Conservation (phyloP, 2,329 filamentous ascomycete genomes). For the Fusarium sp. region DNA sequence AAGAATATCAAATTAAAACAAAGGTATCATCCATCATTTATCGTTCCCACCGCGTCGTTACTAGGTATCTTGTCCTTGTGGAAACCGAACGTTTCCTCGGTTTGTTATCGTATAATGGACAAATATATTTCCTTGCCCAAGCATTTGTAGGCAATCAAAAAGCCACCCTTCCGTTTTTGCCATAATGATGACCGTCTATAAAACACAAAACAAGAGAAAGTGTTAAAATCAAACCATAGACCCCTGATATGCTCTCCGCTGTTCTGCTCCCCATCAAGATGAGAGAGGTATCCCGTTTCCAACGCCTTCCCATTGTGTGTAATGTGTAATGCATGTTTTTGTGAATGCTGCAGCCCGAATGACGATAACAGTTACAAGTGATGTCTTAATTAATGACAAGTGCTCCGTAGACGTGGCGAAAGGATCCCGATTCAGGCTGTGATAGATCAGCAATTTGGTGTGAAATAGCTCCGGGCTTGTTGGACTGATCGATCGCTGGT, state of each 20-base stretch:
- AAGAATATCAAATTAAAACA: constrained; percentile 14
- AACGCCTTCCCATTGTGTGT: constrained; percentile 34
- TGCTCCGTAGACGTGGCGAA: constrained; percentile 5
- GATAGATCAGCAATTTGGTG: constrained; percentile 18
- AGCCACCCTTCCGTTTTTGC: constrained; percentile 10
- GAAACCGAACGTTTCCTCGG: constrained; percentile 1
- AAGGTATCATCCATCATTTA: constrained; percentile 38
- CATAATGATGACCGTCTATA: constrained; percentile 34
- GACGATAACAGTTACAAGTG: constrained; percentile 8
- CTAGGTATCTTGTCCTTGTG: constrained; percentile 9
- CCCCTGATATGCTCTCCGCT: constrained; percentile 9
- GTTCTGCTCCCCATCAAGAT: constrained; percentile 3
- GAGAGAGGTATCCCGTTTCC: constrained; percentile 21
- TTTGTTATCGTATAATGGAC: constrained; percentile 12
- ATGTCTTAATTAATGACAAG: constrained; percentile 7
- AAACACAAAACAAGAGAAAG: constrained; percentile 2
- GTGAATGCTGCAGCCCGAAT: constrained; percentile 16
- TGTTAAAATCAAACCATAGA: constrained; percentile 3
- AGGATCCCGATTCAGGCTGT: not conserved
- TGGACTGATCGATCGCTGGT: constrained; percentile 9
- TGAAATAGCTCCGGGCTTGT: constrained; percentile 13
- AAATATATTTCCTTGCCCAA: constrained; percentile 8
- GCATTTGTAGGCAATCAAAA: constrained; percentile 6
- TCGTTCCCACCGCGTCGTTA: constrained; percentile 28
- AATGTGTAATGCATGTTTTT: constrained; percentile 32